Evolutionary conservation across 2,329 filamentous ascomycete genomes (phyloP).

Genomic region (Whalleya microplaca): DNA sequence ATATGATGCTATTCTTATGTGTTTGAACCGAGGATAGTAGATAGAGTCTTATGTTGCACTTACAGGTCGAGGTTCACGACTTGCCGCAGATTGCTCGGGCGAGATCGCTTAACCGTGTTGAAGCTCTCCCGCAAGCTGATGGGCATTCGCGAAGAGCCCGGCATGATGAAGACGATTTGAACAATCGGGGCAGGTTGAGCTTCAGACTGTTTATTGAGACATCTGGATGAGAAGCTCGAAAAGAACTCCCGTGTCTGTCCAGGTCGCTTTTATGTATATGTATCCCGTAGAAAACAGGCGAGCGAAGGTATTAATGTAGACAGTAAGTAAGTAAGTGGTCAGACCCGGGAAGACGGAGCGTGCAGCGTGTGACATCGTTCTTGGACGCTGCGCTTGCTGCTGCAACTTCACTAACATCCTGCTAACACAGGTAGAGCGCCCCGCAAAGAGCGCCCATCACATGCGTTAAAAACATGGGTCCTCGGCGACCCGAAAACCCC

Average conservation of each 20-base stretch:
- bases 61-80: conserved; percentile 72
- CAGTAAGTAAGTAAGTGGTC: neutral
- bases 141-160: conserved; percentile 71
- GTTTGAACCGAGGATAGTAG: conserved; percentile 6
- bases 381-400: no score
- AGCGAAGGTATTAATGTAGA: no score
- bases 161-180: conserved; percentile 37
- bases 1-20: neutral
- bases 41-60: conserved; percentile 40
- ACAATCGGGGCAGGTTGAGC: conserved; percentile 11
- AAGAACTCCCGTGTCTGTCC: neutral
- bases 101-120: conserved; percentile 60
- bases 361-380: no score
- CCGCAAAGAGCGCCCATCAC: neutral
- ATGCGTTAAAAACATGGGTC: neutral
- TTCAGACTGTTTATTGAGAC: conserved; percentile 17
- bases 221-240: neutral
- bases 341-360: neutral
- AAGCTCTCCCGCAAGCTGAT: conserved; percentile 72
- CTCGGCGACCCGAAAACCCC: neutral
- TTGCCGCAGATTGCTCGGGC: conserved; percentile 59
- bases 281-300: no score
- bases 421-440: no score
- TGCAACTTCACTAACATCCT: no score
- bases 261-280: no score